Conservation (phyloP, 2,329 filamentous ascomycete species). For the Fusarium cyanostomum region DNA sequence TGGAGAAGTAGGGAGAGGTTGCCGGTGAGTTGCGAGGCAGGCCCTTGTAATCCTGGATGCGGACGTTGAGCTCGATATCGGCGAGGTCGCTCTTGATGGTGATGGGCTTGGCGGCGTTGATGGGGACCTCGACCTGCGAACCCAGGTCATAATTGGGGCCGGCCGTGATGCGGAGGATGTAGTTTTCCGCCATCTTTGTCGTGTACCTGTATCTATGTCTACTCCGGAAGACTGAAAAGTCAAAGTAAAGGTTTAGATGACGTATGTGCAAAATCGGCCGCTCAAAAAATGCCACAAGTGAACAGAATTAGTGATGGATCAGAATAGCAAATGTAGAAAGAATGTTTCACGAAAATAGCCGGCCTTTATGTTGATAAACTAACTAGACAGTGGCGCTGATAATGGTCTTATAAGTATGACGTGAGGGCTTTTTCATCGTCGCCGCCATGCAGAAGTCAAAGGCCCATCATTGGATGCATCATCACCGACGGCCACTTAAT, state of each 20-base stretch:
- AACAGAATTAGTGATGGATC: background rate
- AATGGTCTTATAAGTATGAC: constrained; percentile 32
- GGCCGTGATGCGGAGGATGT: constrained; percentile 83
- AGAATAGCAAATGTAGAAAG: background rate
- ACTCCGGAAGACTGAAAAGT: background rate
- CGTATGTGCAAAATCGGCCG: constrained; percentile 9
- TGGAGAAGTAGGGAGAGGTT: constrained; percentile 80
- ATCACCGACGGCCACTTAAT: constrained; percentile 15
- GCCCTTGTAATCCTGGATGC: constrained; percentile 74
- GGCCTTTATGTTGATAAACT: background rate
- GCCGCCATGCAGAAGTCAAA: background rate
- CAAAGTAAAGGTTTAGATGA: constrained; percentile 13
- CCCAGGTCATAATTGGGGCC: constrained; percentile 77
- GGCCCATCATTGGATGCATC: constrained; percentile 22
- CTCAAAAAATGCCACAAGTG: background rate
- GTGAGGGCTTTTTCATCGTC: constrained; percentile 31
- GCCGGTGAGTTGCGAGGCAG: constrained; percentile 74
- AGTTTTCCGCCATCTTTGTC: constrained; percentile 70
- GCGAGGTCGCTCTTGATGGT: constrained; percentile 71
- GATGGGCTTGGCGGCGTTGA: constrained; percentile 74
- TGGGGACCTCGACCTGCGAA: constrained; percentile 77
- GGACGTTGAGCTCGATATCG: constrained; percentile 75
- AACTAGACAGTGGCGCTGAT: constrained; percentile 9
- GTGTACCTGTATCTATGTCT: background rate
- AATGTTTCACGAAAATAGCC: background rate